Evolutionary conservation across 2,329 filamentous ascomycete genomes (phyloP).

Genomic region (Thelonectria rubi): DNA sequence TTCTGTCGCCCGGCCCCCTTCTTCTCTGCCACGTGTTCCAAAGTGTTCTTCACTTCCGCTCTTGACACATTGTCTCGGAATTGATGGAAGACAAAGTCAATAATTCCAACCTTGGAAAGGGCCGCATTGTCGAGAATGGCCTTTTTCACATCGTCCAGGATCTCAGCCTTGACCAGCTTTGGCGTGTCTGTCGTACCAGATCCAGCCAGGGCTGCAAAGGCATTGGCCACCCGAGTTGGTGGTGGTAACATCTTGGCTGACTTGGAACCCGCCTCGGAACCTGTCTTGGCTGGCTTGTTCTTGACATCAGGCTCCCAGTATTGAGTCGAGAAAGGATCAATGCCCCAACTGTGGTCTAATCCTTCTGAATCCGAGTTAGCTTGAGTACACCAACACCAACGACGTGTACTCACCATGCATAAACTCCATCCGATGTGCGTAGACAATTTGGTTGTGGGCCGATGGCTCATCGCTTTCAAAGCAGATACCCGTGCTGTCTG

Average conservation of each 20-base stretch:
- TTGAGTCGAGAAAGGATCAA: constrained; percentile 83
- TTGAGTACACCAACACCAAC: background rate
- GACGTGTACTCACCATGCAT: constrained; percentile 67
- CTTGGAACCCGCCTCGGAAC: constrained; percentile 23
- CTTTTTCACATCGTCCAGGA: constrained; percentile 53
- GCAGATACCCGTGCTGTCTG: constrained; percentile 81
- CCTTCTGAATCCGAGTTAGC: constrained; percentile 49
- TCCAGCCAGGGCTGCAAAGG: constrained; percentile 48
- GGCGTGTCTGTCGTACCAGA: constrained; percentile 29
- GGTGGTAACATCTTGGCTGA: constrained; percentile 46
- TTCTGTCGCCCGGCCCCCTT: constrained; percentile 49
- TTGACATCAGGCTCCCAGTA: constrained; percentile 73
- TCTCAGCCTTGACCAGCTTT: constrained; percentile 51
- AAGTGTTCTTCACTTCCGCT: constrained; percentile 53
- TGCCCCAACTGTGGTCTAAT: constrained; percentile 61
- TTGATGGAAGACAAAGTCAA: constrained; percentile 52
- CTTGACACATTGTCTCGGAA: constrained; percentile 51
- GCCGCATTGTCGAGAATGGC: constrained; percentile 53
- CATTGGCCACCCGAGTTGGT: constrained; percentile 46
- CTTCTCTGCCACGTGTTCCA: constrained; percentile 53
- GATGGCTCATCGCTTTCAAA: constrained; percentile 73
- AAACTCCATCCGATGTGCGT: constrained; percentile 77
- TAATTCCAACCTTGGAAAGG: constrained; percentile 53
- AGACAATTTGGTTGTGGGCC: constrained; percentile 58
- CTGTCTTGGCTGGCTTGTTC: constrained; percentile 16